These are phyloP conservation scores for Penicillium rolfsii DNA, from an alignment of 2,329 filamentous ascomycete species.

Conservation along the genomic window DNA sequence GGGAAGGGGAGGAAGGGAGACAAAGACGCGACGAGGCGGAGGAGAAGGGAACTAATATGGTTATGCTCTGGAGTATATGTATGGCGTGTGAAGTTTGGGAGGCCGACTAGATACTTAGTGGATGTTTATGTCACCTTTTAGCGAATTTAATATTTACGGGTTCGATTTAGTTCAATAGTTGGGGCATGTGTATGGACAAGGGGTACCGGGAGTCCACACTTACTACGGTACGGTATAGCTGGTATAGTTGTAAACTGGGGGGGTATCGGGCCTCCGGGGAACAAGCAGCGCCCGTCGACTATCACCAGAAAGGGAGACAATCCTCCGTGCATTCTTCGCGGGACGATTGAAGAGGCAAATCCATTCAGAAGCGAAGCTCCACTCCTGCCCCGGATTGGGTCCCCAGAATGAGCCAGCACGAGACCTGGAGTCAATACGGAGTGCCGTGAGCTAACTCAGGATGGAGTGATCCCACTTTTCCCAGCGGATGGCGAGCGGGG, in stretches of 20 bases:
- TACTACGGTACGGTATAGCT: no score
- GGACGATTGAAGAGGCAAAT: neutral
- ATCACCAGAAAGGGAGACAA: constrained; percentile 8
- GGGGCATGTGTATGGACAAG: neutral
- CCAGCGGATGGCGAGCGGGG: neutral
- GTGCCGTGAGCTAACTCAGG: neutral
- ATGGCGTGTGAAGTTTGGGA: neutral
- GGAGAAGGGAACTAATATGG: neutral
- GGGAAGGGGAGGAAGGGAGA: constrained; percentile 4
- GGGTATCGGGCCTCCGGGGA: constrained; percentile 5
- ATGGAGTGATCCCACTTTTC: neutral
- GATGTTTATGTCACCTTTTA: neutral
- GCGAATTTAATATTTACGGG: neutral
- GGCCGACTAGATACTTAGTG: neutral
- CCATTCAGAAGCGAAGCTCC: neutral
- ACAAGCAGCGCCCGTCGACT: neutral
- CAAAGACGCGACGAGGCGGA: neutral
- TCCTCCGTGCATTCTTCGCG: neutral
- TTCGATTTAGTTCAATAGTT: neutral
- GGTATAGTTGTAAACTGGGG: neutral
- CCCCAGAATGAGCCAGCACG: neutral
- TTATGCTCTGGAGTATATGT: neutral
- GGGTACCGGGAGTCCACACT: no score
- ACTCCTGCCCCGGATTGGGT: neutral
- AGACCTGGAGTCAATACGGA: neutral